Conservation (phyloP, 202 grass and related monocot genomes). For the Zoysia matrella region DNA sequence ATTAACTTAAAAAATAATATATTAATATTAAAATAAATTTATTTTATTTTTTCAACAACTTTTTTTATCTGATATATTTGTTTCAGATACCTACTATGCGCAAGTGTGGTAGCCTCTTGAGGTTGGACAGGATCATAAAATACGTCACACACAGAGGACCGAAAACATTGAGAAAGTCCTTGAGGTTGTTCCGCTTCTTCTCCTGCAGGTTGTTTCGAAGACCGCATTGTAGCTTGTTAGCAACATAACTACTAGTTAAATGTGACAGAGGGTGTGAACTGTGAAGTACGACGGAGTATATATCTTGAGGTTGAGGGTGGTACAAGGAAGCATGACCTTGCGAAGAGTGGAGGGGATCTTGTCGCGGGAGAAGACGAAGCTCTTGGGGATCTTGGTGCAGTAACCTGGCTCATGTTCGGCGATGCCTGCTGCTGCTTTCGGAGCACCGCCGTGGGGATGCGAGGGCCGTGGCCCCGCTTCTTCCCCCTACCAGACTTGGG, state of each 20-base stretch:
- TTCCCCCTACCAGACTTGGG: conserved; percentile 10
- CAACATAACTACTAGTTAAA: background rate
- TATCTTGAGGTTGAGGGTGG: conserved; percentile 71
- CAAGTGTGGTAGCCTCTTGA: conserved; percentile 73
- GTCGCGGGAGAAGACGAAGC: conserved; percentile 83
- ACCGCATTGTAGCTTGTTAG: background rate
- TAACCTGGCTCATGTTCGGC: conserved; percentile 73
- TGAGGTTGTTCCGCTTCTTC: conserved; percentile 89
- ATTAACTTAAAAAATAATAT: too few relatives aligned
- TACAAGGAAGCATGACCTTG: conserved; percentile 86
- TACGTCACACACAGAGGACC: conserved; percentile 83
- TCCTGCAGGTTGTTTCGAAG: conserved; percentile 55
- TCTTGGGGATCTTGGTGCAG: conserved; percentile 79
- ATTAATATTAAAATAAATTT: too few relatives aligned
- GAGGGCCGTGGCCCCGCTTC: conserved; percentile 5
- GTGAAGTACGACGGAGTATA: background rate
- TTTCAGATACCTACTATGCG: conserved; percentile 35
- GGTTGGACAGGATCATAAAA: conserved; percentile 86
- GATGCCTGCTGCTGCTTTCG: conserved; percentile 52
- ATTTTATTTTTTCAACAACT: too few relatives aligned
- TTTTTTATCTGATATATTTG: too few relatives aligned
- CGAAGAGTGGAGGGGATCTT: conserved; percentile 71
- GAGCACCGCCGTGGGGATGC: background rate
- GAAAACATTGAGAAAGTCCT: conserved; percentile 84
- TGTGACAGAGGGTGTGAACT: background rate